Base-by-base conservation (phyloP, 2,329 filamentous ascomycete genomes). In the Drechmeria coniospora region DNA sequence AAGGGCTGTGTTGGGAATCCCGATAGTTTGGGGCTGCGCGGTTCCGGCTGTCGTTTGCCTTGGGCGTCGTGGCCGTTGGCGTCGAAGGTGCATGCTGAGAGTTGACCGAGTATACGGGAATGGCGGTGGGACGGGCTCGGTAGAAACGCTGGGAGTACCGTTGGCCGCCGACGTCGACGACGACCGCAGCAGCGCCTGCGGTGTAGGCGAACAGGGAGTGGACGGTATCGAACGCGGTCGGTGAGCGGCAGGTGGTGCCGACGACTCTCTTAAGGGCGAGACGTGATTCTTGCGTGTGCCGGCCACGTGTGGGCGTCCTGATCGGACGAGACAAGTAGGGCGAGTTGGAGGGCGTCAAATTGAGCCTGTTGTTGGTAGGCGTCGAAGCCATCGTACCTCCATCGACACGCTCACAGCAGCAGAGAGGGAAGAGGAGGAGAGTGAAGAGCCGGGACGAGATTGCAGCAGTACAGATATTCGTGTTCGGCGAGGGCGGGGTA, bases 161-260 rank as follows among this genome's bases (percentile, higher is more conserved):
- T 46, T 79, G 63, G 28, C 74, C 69, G 37, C 82, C 71, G 28
- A 94, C 63, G 40, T 80, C 75, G 6, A 86, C 82, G 12, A 95
- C 71, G 1, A 98, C 82, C n/a, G 83, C 87, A 23, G 87, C 83
- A 8, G 84, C 90, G 30, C 90, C 90, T 7, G 90, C 87, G 36
- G 84, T 86, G 50, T 92, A 90, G 30, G 84, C 84, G 53, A 95
- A 93, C 27, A 68, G 76, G 9, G 75, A 70, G 22, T 77, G 62
- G 34, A 87, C 73, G 37, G 71, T 75, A 48, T 92, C 84, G 52
- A 98, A 92, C 36, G 81, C 83, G 47, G 79, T 86, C 22, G 83
- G 77, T 4, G 79, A 80, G 39, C 64, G 71, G 37, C 83, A 87
- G 6, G 87, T 95, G 15, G 86, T 92, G 25, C 90, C 90, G 44